Percentiles rank a stretch among this genome's conserved stretches.
Conservation (phyloP, 345 rosid genomes). For the Gossypium longicalyx region DNA sequence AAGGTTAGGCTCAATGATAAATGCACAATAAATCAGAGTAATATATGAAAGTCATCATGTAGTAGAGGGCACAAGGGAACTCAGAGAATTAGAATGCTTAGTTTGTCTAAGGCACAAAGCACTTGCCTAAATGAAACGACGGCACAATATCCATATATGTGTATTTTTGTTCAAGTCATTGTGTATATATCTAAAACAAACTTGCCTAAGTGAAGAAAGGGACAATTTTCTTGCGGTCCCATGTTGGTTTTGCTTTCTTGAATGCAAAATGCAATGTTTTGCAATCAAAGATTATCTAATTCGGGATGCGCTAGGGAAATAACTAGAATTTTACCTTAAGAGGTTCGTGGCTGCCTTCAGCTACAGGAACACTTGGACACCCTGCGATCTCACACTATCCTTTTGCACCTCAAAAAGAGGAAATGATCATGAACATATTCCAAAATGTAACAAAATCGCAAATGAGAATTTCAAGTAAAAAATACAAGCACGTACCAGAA, state of each 20-base stretch:
- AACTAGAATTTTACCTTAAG: slow-evolving; percentile 56
- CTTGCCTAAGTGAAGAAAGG: background rate
- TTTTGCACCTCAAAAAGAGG: slow-evolving; percentile 50
- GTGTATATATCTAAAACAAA: background rate
- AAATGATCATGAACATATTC: slow-evolving; percentile 48
- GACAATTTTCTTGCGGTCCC: background rate
- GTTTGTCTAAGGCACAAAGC: background rate
- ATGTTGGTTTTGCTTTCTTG: background rate
- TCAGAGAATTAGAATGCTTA: background rate
- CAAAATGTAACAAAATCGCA: slow-evolving; percentile 8
- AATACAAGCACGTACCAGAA: slow-evolving; percentile 49
- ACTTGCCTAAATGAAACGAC: background rate
- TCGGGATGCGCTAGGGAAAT: background rate
- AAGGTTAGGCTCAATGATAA: slow-evolving; percentile 13
- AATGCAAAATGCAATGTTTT: slow-evolving; percentile 6
- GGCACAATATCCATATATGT: background rate
- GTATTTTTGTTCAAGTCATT: background rate
- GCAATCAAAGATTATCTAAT: background rate
- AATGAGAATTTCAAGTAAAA: background rate
- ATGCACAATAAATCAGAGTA: background rate
- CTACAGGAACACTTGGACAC: slow-evolving; percentile 72
- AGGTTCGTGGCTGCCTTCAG: slow-evolving; percentile 76
- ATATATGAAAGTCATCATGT: background rate
- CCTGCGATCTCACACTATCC: slow-evolving; percentile 99
- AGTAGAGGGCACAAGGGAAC: background rate